Base-by-base conservation (phyloP, 148 eudicot genomes). In the Mesembryanthemum crystallinum region DNA sequence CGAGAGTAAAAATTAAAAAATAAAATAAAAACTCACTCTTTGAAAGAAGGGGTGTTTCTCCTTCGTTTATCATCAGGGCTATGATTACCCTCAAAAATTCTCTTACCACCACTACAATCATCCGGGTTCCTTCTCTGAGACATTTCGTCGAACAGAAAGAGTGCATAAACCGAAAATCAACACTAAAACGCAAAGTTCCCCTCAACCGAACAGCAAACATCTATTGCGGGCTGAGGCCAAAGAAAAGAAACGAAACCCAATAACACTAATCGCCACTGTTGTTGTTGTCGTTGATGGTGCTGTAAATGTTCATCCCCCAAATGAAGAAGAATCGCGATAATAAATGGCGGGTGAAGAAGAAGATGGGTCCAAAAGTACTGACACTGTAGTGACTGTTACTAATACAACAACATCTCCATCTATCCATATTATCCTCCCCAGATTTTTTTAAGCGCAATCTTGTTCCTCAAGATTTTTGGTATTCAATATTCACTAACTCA, bases 81-180 rank as follows among this genome's bases (percentile, higher is more conserved):
- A 77, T 47, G 61, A 65, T 69, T 72, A 51, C 79, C 69, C 70
- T 82, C 84, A 12, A 73, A 66, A 61, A 61, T 65, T 49, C 28
- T 70, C n/a, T 27, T 6, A 42, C 39, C 17, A 5, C 7, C n/a
- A 3, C 77, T 51, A 65, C 67, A 72, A 80, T 87, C 89, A 63
- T 86, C 89, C 27, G 80, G 85, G 60, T 79, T 84, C 67, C 89
- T 85, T 81, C 87, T 89, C 81, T 86, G 87, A 74, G 88, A 84
- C 93, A 89, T 89, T 76, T 78, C 82, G 39, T 71, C 79, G 73
- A 82, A 64, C 84, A 77, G 12, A 9, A 15, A 64, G 52, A 71
- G 62, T 64, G 62, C 81, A 60, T 11, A 49, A 27, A 4, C 77
- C 0, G 25, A 57, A 68, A 59, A 29, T 39, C 59, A 77, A 59